Evolutionary conservation across 257 asterid genomes (phyloP), one percentile per base, ranked within the genome.

Genomic region (Phtheirospermum japonicum): DNA sequence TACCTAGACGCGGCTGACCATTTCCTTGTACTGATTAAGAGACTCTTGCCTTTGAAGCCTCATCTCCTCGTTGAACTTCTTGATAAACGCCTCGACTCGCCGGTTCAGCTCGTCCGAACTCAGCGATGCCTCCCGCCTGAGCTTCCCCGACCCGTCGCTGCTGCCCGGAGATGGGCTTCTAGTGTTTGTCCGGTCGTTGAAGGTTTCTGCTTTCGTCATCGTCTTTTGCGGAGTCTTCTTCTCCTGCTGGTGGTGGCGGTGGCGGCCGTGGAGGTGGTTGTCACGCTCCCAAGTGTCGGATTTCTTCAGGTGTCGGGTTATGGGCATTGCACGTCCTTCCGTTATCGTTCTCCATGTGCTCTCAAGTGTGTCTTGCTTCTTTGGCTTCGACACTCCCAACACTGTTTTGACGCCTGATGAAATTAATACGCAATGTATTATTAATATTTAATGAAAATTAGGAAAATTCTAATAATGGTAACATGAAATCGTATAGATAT

Each of bases 291-390:
- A 79, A 14, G 97, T 90, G 76, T 87, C 95, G 0, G 89, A 82
- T 63, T 90, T 90, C 9, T 67, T 81, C 64, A 90, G 50, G 81
- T 88, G 94, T 59, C 96, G 67, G 55, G 83, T 78, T 14, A 85
- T 70, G 4, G 91, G 96, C 64, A 84, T 75, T 14, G 89, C 66
- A 0, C 91, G 94, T 0, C 95, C 98, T 57, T 90, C 95, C 0
- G 95, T 88, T 59, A 88, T 90, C 0, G 89, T 79, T 61, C 79
- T 88, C 98, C 98, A 90, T 57, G 96, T 85, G 70, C 69, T 48
- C 54, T 48, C 54, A 2, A 48, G 54, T 4, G 54, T 48, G 54
- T 48, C 54, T 8, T 48, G 54, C 54, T 18, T 48, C 28, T 48
- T 48, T 6, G 54, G 54, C 19, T 18, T 16, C 10, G 30, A 48